Percentiles rank a stretch among this genome's conserved stretches.
phyloP scores from a whole-genome alignment of 352 stramenopile genomes.

The Halophytophthora batemanensis region DNA sequence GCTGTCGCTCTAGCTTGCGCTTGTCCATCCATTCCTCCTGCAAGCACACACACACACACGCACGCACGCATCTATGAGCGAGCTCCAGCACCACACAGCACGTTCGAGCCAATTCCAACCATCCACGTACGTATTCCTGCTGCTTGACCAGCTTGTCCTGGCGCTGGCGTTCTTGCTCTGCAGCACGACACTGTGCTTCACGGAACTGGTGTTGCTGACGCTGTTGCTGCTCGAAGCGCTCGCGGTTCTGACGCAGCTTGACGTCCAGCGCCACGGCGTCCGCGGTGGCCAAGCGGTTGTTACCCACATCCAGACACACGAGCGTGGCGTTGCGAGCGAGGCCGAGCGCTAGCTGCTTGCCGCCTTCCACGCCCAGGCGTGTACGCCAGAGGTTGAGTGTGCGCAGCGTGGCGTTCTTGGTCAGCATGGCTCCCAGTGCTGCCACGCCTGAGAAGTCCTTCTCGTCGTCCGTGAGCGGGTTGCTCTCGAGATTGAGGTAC shows the following conservation, averaged over 20 bases:
- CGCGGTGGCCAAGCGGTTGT: conserved; percentile 61
- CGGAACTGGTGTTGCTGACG: conserved; percentile 41
- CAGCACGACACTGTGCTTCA: conserved; percentile 46
- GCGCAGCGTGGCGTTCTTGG: conserved; percentile 54
- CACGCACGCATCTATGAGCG: conserved; percentile 1
- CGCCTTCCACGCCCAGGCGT: conserved; percentile 56
- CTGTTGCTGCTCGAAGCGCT: conserved; percentile 37
- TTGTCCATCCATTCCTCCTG: conserved; percentile 79
- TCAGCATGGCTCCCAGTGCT: conserved; percentile 53
- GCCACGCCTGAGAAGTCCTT: conserved; percentile 65
- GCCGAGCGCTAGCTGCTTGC: conserved; percentile 57
- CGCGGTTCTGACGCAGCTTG: conserved; percentile 51
- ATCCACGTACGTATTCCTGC: conserved; percentile 45
- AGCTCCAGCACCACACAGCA: no score
- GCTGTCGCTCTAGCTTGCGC: conserved; percentile 53
- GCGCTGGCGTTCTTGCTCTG: conserved; percentile 43
- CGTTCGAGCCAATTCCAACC: no score
- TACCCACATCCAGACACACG: conserved; percentile 75
- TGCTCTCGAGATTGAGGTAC: conserved; percentile 73
- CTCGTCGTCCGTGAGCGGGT: conserved; percentile 74
- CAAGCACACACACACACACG: conserved; percentile 2
- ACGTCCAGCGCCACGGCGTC: conserved; percentile 51
- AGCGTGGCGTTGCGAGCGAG: conserved; percentile 54
- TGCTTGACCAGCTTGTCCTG: conserved; percentile 49
- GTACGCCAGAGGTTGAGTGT: conserved; percentile 79